Conservation (phyloP, 805 yeast genomes). For the Pachysolen tannophilus region DNA sequence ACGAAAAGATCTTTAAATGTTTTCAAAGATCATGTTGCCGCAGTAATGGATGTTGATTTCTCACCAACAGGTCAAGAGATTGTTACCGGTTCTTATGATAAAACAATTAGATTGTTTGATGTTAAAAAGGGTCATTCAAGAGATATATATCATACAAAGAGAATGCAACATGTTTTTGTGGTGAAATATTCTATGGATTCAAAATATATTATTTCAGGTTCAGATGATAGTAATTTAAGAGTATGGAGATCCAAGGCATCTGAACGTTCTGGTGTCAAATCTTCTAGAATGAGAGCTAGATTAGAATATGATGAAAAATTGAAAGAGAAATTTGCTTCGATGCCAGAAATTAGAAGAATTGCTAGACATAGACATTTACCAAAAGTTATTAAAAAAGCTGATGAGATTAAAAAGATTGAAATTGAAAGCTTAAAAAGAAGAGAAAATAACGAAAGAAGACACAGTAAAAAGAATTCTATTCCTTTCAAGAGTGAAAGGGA, state of each 20-base stretch:
- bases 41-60: slow-evolving; percentile 90
- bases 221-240: slow-evolving; percentile 94
- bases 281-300: slow-evolving; percentile 71
- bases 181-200: slow-evolving; percentile 85
- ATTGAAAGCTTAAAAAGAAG: slow-evolving; percentile 65
- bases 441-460: slow-evolving; percentile 76
- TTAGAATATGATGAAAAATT: slow-evolving; percentile 87
- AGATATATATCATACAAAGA: slow-evolving; percentile 91
- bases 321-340: slow-evolving; percentile 85
- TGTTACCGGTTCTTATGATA: slow-evolving; percentile 93
- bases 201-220: slow-evolving; percentile 78
- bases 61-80: slow-evolving; percentile 96
- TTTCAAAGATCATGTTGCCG: slow-evolving; percentile 91
- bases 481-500: slow-evolving; percentile 66
- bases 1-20: slow-evolving; percentile 75
- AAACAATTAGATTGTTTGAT: slow-evolving; percentile 77
- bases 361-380: slow-evolving; percentile 92
- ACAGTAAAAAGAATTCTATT: slow-evolving; percentile 55
- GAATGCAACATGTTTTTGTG: slow-evolving; percentile 93
- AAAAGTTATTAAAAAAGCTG: slow-evolving; percentile 76
- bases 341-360: slow-evolving; percentile 94
- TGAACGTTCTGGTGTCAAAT: slow-evolving; percentile 75
- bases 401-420: slow-evolving; percentile 76
- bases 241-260: slow-evolving; percentile 87
- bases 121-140: slow-evolving; percentile 83